phyloP scores from a whole-genome alignment of 1,284 basidiomycete genomes.

The Caloboletus firmus region DNA sequence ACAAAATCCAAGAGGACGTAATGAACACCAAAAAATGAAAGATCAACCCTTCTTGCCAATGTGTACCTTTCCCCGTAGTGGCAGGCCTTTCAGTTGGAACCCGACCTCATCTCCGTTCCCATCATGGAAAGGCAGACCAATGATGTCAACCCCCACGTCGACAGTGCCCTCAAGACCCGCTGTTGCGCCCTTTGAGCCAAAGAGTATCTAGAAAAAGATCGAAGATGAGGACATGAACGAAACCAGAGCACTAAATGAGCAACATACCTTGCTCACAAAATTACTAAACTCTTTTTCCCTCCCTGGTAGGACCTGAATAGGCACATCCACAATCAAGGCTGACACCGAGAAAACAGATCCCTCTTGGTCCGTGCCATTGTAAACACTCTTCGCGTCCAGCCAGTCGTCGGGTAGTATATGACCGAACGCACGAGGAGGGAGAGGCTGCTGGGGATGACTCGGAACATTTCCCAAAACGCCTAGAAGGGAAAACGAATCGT shows the following conservation, averaged over 20 bases:
- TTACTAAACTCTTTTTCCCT: constrained; percentile 68
- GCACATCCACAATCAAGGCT: constrained; percentile 67
- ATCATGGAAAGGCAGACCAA: constrained; percentile 56
- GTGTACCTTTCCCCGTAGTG: constrained; percentile 63
- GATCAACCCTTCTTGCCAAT: constrained; percentile 57
- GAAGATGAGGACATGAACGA: not conserved
- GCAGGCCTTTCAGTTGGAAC: constrained; percentile 61
- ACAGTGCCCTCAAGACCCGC: constrained; percentile 69
- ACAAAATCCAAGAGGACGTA: not conserved
- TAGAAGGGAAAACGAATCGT: constrained; percentile 25
- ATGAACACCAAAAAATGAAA: not conserved
- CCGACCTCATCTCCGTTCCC: constrained; percentile 40
- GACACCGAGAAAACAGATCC: constrained; percentile 57
- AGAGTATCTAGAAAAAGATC: constrained; percentile 53
- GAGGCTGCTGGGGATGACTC: constrained; percentile 55
- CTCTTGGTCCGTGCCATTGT: constrained; percentile 43
- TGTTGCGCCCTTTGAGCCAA: constrained; percentile 59
- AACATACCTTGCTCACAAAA: constrained; percentile 70
- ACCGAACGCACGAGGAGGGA: constrained; percentile 70
- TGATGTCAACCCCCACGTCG: constrained; percentile 57
- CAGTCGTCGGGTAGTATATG: constrained; percentile 69
- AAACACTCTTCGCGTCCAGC: constrained; percentile 55
- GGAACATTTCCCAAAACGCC: constrained; percentile 32
- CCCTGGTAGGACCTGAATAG: constrained; percentile 71
- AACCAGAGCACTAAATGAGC: not conserved